phyloP scores from a whole-genome alignment of 2,329 filamentous ascomycete species.

The Ophiostoma sp. region DNA sequence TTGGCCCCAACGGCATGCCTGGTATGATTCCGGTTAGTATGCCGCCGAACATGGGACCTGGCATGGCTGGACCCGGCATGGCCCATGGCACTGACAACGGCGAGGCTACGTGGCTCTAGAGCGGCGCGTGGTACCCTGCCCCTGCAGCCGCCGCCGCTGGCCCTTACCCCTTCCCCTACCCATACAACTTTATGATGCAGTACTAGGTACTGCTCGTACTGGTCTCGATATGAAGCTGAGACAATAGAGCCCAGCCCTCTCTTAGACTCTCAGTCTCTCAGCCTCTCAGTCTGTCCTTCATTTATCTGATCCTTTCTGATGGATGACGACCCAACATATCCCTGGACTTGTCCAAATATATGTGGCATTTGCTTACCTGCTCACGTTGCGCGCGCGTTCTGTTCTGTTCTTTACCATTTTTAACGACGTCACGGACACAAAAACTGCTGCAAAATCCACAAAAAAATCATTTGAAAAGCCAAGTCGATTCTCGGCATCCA shows the following conservation, averaged over 20 bases:
- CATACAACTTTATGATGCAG: slow-evolving; percentile 5
- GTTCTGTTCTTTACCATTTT: not conserved
- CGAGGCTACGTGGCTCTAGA: slow-evolving; percentile 30
- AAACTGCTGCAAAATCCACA: not conserved
- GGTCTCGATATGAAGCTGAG: not conserved
- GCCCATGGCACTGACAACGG: slow-evolving; percentile 30
- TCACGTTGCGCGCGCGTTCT: not conserved
- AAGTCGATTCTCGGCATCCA: not conserved
- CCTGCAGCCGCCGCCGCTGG: slow-evolving; percentile 6
- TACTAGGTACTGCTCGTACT: not conserved
- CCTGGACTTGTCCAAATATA: too few relatives aligned
- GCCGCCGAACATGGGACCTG: slow-evolving; percentile 22
- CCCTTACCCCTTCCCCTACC: not conserved
- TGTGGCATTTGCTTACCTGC: not conserved
- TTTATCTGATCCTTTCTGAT: too few relatives aligned
- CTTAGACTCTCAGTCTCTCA: not conserved
- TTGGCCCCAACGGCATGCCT: slow-evolving; percentile 21
- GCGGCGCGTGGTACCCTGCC: slow-evolving; percentile 24
- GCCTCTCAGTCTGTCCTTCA: not conserved
- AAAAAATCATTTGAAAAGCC: not conserved
- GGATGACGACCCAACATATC: too few relatives aligned
- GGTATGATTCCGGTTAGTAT: slow-evolving; percentile 23
- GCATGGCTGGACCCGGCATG: slow-evolving; percentile 25
- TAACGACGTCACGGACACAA: not conserved
- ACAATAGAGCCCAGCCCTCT: too few relatives aligned